Evolutionary conservation across 352 stramenopile genomes (phyloP).

Genomic region (Aphanomyces invadans): DNA sequence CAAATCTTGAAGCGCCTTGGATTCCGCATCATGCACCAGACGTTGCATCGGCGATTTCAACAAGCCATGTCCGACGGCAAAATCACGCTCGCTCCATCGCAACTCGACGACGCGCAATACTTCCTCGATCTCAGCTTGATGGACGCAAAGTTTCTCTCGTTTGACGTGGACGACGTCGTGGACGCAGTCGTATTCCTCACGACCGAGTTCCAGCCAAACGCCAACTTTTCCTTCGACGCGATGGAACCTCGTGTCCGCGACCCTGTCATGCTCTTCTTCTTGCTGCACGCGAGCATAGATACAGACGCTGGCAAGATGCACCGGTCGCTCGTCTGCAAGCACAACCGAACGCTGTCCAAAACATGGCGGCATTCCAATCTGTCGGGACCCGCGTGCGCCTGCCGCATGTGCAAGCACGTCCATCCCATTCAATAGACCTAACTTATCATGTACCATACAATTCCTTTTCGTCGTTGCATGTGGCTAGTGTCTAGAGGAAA

Average conservation of each 20-base stretch:
- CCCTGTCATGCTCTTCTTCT: constrained; percentile 2
- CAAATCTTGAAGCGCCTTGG: constrained; percentile 9
- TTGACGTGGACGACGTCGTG: background rate
- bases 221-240: background rate
- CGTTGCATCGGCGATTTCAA: background rate
- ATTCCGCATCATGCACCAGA: constrained; percentile 1
- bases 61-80: background rate
- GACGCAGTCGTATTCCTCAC: constrained; percentile 1
- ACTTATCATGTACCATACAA: background rate
- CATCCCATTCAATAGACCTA: constrained; percentile 1
- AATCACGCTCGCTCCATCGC: background rate
- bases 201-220: constrained; percentile 4
- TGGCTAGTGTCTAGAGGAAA: too few relatives aligned
- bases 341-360: background rate
- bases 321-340: constrained; percentile 3
- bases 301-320: background rate
- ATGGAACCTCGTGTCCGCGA: constrained; percentile 1
- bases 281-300: background rate
- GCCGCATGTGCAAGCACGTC: background rate
- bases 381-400: background rate
- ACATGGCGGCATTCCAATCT: background rate
- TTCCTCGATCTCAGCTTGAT: constrained; percentile 10
- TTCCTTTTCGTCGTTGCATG: too few relatives aligned
- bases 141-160: background rate
- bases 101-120: constrained; percentile 4